phyloP scores from a whole-genome alignment of 805 yeast species.

The Kuraishia capsulata region DNA sequence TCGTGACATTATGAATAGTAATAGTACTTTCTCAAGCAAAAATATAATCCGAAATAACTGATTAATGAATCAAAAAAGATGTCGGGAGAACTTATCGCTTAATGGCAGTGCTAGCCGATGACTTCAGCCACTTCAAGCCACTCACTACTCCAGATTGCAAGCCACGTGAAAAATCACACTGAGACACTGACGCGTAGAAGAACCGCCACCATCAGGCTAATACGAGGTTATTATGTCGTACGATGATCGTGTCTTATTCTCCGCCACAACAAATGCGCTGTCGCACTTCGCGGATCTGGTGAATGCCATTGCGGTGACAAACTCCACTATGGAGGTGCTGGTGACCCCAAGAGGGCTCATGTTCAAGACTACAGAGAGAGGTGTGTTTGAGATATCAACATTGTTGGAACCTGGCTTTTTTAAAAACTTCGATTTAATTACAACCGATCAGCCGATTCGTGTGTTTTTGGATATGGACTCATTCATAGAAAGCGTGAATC shows the following conservation, averaged over 20 bases:
- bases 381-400: conserved; percentile 27
- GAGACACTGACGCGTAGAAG: too few relatives aligned
- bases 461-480: conserved; percentile 36
- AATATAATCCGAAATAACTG: too few relatives aligned
- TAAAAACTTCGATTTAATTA: conserved; percentile 17
- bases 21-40: too few relatives aligned
- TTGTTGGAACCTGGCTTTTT: conserved; percentile 28
- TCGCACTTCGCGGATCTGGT: conserved; percentile 37
- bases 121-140: too few relatives aligned
- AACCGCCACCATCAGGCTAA: too few relatives aligned
- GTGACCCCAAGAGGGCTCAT: conserved; percentile 34
- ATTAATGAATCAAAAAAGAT: too few relatives aligned
- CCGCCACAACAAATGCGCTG: conserved; percentile 36
- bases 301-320: conserved; percentile 30
- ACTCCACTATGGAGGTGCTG: conserved; percentile 27
- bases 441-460: conserved; percentile 12
- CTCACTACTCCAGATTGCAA: too few relatives aligned
- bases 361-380: conserved; percentile 38
- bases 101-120: too few relatives aligned
- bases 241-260: conserved; percentile 6
- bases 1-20: too few relatives aligned
- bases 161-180: too few relatives aligned
- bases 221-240: too few relatives aligned
- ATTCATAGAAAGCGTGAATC: conserved; percentile 39
- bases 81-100: too few relatives aligned